phyloP scores from a whole-genome alignment of 2,329 filamentous ascomycete genomes.

The Sarocladium brachiariae region DNA sequence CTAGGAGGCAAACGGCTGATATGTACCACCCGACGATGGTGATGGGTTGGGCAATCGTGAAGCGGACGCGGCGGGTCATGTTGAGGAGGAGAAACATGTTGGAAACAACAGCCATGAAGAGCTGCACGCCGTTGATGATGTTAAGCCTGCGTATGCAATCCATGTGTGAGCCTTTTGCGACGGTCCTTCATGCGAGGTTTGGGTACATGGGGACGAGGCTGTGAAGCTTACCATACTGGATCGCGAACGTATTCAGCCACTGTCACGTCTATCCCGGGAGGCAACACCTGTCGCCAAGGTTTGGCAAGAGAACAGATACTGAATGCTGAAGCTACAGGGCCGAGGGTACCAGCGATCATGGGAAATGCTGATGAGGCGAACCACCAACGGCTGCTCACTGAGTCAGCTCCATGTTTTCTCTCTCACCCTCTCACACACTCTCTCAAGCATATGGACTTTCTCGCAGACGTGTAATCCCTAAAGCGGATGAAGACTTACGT shows the following conservation, averaged over 20 bases:
- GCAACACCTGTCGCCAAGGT: slow-evolving; percentile 61
- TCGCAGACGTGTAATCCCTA: no score
- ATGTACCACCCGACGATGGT: slow-evolving; percentile 77
- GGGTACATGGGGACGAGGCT: no score
- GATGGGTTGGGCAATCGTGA: slow-evolving; percentile 73
- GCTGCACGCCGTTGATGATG: slow-evolving; percentile 68
- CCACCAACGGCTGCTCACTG: slow-evolving; percentile 51
- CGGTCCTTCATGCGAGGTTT: no score
- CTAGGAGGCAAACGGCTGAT: slow-evolving; percentile 57
- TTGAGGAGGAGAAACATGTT: slow-evolving; percentile 82
- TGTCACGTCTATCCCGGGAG: slow-evolving; percentile 38
- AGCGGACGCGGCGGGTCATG: slow-evolving; percentile 74
- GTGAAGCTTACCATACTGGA: slow-evolving; percentile 55
- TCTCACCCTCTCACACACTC: no score
- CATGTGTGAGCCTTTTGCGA: background rate
- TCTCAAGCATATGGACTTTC: no score
- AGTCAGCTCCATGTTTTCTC: no score
- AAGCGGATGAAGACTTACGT: slow-evolving; percentile 35
- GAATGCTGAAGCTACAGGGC: slow-evolving; percentile 80
- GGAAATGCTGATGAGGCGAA: slow-evolving; percentile 61
- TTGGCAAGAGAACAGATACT: slow-evolving; percentile 81
- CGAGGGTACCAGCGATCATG: slow-evolving; percentile 75
- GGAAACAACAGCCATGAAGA: slow-evolving; percentile 67
- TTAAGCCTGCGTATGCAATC: slow-evolving; percentile 52
- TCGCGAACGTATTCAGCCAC: slow-evolving; percentile 52